These are phyloP conservation scores for Glycine latifolia DNA, from an alignment of 306 rosid species.

Conservation along the genomic window DNA sequence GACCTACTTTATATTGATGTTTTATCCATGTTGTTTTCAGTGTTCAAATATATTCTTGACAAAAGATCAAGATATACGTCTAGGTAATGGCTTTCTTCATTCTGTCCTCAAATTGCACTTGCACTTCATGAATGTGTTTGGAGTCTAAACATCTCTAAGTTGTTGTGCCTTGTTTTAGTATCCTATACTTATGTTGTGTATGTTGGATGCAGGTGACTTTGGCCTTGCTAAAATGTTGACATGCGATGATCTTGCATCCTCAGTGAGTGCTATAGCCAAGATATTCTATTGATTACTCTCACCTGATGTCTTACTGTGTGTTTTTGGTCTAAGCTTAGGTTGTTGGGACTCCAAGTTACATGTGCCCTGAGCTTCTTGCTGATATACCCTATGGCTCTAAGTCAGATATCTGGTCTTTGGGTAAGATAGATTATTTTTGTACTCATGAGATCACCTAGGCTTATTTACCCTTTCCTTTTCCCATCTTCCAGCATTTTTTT, in stretches of 20 bases:
- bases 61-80: constrained; percentile 92
- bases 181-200: constrained; percentile 24
- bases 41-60: constrained; percentile 98
- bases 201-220: constrained; percentile 81
- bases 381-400: constrained; percentile 98
- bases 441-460: not conserved
- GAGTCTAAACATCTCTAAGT: not conserved
- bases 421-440: constrained; percentile 52
- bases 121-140: constrained; percentile 11
- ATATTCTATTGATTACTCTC: constrained; percentile 11
- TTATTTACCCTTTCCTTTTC: constrained; percentile 18
- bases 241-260: constrained; percentile 94
- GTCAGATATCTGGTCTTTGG: constrained; percentile 99
- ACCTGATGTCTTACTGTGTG: constrained; percentile 27
- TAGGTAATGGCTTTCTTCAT: constrained; percentile 61
- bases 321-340: constrained; percentile 57
- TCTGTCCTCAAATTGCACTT: constrained; percentile 21
- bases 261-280: constrained; percentile 60
- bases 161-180: constrained; percentile 8
- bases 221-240: constrained; percentile 95
- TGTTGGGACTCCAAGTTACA: constrained; percentile 97
- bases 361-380: constrained; percentile 99
- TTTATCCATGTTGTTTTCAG: constrained; percentile 57
- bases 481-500: not conserved
- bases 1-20: constrained; percentile 23